A percentile compares a stretch with the other conserved stretches of the same genome.
phyloP scores from a whole-genome alignment of 352 stramenopile species.

The Globisporangium orthogonon region DNA sequence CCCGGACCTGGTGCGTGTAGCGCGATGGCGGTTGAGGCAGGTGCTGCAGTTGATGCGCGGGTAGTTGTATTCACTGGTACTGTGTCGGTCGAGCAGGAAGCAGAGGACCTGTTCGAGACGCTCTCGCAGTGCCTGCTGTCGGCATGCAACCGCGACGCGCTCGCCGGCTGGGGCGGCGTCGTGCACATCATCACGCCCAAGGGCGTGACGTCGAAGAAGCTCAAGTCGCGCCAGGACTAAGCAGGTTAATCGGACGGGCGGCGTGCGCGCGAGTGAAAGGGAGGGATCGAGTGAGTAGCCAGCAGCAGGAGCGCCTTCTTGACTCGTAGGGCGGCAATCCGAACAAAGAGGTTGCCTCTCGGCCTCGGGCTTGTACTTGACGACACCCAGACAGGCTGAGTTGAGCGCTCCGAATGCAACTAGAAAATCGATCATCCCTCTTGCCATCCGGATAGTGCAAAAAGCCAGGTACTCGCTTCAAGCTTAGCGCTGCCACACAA shows the following conservation, averaged over 20 bases:
- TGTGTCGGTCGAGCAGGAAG: constrained; percentile 40
- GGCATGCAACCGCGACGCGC: constrained; percentile 96
- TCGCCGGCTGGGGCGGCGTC: constrained; percentile 97
- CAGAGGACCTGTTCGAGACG: constrained; percentile 97
- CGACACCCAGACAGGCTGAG: too few species aligned
- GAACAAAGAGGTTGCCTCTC: too few species aligned
- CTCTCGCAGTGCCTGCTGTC: constrained; percentile 97
- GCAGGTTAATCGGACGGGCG: neutral
- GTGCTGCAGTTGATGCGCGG: too few species aligned
- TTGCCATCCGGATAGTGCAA: too few species aligned
- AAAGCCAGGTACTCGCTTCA: neutral
- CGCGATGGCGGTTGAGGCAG: too few species aligned
- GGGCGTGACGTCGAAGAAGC: constrained; percentile 77
- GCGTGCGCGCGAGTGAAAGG: neutral
- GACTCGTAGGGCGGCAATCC: too few species aligned
- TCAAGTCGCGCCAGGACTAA: constrained; percentile 81
- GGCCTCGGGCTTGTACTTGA: too few species aligned
- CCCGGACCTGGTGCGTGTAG: constrained; percentile 84
- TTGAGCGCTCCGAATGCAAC: too few species aligned
- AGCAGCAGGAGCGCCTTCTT: too few species aligned
- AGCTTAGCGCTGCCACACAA: neutral
- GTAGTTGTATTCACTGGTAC: too few species aligned
- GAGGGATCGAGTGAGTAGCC: too few species aligned
- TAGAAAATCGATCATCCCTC: too few species aligned
- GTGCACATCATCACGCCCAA: constrained; percentile 97